Evolutionary conservation across 371 early-diverging fungal species (phyloP).

Genomic region (Mucor piriformis): DNA sequence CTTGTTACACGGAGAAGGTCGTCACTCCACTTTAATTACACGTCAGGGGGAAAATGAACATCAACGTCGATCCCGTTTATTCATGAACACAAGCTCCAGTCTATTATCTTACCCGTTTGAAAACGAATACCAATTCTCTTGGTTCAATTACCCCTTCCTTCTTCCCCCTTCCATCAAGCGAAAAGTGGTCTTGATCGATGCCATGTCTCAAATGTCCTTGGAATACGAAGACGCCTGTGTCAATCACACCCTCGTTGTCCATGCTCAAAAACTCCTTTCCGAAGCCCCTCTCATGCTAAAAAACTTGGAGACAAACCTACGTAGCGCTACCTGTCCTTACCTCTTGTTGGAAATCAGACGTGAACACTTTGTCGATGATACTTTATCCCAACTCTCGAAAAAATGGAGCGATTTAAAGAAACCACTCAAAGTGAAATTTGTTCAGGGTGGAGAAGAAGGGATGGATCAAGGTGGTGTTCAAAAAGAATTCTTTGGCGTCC

Average conservation of each 20-base stretch:
- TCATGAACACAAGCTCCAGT: slow-evolving; percentile 37
- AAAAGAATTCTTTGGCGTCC: slow-evolving; percentile 94
- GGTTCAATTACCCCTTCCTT: slow-evolving; percentile 77
- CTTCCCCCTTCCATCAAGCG: slow-evolving; percentile 76
- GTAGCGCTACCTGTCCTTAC: slow-evolving; percentile 73
- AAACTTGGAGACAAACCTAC: slow-evolving; percentile 40
- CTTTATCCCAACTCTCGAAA: slow-evolving; percentile 63
- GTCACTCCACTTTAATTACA: slow-evolving; percentile 33
- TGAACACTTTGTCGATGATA: slow-evolving; percentile 68
- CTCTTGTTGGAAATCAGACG: slow-evolving; percentile 78
- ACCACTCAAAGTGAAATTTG: slow-evolving; percentile 81
- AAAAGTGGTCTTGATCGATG: slow-evolving; percentile 79
- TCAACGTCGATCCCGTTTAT: slow-evolving; percentile 44
- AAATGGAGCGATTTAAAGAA: slow-evolving; percentile 72
- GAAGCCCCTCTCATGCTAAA: slow-evolving; percentile 51
- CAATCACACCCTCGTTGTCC: slow-evolving; percentile 70
- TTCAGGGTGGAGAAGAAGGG: slow-evolving; percentile 78
- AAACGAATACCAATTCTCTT: slow-evolving; percentile 65
- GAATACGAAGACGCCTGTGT: slow-evolving; percentile 87
- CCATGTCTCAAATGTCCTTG: slow-evolving; percentile 81
- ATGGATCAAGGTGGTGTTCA: slow-evolving; percentile 96
- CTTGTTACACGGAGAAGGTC: slow-evolving; percentile 43
- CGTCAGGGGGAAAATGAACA: slow-evolving; percentile 33
- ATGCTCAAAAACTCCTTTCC: slow-evolving; percentile 71
- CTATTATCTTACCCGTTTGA: slow-evolving; percentile 47